A percentile compares a stretch with the other conserved stretches of the same genome.
These are phyloP conservation scores for Colletotrichum salicis DNA, from an alignment of 2,329 filamentous ascomycete species.

Conservation along the genomic window DNA sequence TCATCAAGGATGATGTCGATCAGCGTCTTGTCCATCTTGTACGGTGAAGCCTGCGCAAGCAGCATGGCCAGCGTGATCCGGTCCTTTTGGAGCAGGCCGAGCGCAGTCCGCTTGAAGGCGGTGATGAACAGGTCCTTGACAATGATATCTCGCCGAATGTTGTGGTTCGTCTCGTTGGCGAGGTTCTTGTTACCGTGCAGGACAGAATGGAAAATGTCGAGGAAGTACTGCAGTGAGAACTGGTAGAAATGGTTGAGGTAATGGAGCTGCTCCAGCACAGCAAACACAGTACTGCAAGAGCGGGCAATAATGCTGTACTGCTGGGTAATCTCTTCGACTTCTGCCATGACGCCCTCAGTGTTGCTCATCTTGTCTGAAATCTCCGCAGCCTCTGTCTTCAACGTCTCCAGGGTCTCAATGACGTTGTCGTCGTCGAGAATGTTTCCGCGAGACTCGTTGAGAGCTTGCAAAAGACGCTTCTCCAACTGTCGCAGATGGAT, in stretches of 20 bases:
- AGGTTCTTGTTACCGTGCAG: constrained; percentile 82
- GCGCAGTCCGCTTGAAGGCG: constrained; percentile 91
- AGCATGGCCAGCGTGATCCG: constrained; percentile 94
- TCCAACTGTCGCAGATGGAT: constrained; percentile 96
- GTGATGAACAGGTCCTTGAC: constrained; percentile 91
- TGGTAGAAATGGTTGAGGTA: constrained; percentile 99
- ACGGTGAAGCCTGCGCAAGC: constrained; percentile 94
- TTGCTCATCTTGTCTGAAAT: constrained; percentile 97
- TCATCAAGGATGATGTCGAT: constrained; percentile 89
- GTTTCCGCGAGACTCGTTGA: constrained; percentile 97
- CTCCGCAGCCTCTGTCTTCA: constrained; percentile 97
- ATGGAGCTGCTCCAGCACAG: constrained; percentile 94
- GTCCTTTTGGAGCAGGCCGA: constrained; percentile 92
- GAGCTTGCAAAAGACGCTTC: constrained; percentile 90
- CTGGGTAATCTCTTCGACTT: constrained; percentile 94
- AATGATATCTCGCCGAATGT: constrained; percentile 86
- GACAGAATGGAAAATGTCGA: constrained; percentile 96
- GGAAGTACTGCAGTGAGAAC: constrained; percentile 97
- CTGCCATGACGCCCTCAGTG: constrained; percentile 97
- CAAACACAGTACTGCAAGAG: constrained; percentile 97
- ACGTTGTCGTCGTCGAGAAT: constrained; percentile 98
- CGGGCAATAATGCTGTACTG: constrained; percentile 94
- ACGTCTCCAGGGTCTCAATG: constrained; percentile 95
- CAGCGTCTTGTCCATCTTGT: constrained; percentile 90
- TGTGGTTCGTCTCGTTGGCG: constrained; percentile 76